phyloP scores from a whole-genome alignment of 176 grass and related monocot species.

The Zea luxurians region DNA sequence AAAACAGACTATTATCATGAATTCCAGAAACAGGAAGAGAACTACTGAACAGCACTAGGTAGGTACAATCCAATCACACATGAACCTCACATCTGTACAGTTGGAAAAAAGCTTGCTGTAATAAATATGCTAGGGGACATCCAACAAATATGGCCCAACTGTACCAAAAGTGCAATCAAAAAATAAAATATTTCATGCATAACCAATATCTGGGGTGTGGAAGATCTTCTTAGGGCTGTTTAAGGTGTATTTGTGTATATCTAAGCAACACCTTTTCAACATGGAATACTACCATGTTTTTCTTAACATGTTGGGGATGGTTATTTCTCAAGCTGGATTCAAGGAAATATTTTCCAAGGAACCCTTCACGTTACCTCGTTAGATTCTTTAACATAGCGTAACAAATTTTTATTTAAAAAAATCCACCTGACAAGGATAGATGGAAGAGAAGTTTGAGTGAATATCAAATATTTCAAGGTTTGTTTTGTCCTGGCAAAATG shows the following conservation, averaged over 20 bases:
- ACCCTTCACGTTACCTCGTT: not conserved
- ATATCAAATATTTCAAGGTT: too few species aligned
- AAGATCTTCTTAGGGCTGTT: not conserved
- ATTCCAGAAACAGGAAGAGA: slow-evolving; percentile 5
- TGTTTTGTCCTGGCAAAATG: too few species aligned
- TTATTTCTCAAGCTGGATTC: not conserved
- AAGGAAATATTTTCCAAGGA: not conserved
- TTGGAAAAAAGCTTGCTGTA: not conserved
- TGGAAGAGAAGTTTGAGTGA: too few species aligned
- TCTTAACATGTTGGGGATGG: not conserved
- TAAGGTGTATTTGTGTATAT: not conserved
- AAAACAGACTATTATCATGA: not conserved
- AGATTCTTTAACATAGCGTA: too few species aligned
- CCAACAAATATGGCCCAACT: not conserved
- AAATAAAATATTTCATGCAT: not conserved
- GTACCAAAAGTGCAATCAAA: not conserved
- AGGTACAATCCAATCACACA: not conserved
- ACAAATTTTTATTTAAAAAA: too few species aligned
- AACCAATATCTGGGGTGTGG: not conserved
- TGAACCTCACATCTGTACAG: slow-evolving; percentile 5
- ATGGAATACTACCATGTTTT: not conserved
- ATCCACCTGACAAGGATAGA: too few species aligned
- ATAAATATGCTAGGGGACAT: not conserved
- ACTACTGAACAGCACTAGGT: not conserved
- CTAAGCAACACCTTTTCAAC: not conserved